These are phyloP conservation scores for Cystobasidium sp. DNA, from an alignment of 1,284 basidiomycete species.

Conservation along the genomic window DNA sequence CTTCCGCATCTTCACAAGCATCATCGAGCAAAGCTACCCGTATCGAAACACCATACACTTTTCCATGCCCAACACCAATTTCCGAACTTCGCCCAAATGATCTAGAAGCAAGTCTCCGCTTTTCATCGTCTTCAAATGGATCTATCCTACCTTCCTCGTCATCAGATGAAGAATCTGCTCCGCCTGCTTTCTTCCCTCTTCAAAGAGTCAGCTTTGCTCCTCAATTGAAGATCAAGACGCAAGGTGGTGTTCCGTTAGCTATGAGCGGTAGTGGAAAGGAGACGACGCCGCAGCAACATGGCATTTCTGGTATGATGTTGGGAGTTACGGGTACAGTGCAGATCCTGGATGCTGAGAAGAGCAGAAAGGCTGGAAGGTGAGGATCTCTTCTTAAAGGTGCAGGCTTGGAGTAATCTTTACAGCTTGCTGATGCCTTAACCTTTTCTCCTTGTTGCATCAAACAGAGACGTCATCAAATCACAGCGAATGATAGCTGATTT, in stretches of 20 bases:
- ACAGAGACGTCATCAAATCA: slow-evolving; percentile 45
- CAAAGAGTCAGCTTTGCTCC: slow-evolving; percentile 54
- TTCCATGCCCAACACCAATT: slow-evolving; percentile 28
- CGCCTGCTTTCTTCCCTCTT: slow-evolving; percentile 55
- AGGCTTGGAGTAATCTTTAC: neutral
- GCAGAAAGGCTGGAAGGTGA: slow-evolving; percentile 45
- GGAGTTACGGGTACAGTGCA: slow-evolving; percentile 55
- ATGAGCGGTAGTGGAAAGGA: slow-evolving; percentile 6
- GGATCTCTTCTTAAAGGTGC: neutral
- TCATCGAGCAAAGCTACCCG: slow-evolving; percentile 14
- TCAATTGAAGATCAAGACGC: slow-evolving; percentile 50
- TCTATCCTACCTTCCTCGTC: neutral
- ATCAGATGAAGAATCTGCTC: slow-evolving; percentile 37
- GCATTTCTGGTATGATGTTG: slow-evolving; percentile 54
- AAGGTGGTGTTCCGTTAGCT: slow-evolving; percentile 47
- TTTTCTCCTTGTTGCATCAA: neutral
- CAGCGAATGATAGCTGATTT: slow-evolving; percentile 56
- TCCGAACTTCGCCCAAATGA: slow-evolving; percentile 16
- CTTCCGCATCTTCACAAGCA: slow-evolving; percentile 1
- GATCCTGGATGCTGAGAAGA: slow-evolving; percentile 49
- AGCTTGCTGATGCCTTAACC: neutral
- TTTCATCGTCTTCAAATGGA: slow-evolving; percentile 15
- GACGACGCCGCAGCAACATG: neutral
- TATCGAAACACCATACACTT: slow-evolving; percentile 33
- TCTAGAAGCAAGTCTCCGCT: slow-evolving; percentile 31